Percentiles rank a stretch among this genome's conserved stretches.
Conservation (phyloP, 768 basidiomycete species). For the Naganishia kalamii region DNA sequence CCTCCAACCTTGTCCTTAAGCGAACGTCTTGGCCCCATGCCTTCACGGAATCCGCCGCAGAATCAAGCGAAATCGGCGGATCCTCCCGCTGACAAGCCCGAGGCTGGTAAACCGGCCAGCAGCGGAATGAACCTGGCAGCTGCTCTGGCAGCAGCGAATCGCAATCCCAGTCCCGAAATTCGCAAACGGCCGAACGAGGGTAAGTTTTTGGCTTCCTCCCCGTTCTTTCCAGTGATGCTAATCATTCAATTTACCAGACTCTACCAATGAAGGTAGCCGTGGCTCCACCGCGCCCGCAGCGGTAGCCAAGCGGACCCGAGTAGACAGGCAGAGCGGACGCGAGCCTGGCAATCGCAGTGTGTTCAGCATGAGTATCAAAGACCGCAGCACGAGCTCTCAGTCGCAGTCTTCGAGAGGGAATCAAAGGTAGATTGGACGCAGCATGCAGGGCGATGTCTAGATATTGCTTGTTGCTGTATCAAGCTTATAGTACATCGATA, state of each 20-base stretch:
- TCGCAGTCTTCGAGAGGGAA: not conserved
- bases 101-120: not conserved
- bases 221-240: not conserved
- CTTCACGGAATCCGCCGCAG: not conserved
- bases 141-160: not conserved
- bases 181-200: conserved; percentile 21
- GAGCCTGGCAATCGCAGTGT: conserved; percentile 11
- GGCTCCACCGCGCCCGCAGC: not conserved
- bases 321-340: conserved; percentile 15
- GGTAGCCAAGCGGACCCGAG: conserved; percentile 11
- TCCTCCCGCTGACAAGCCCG: no score
- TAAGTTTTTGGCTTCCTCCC: not conserved
- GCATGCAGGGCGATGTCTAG: no score
- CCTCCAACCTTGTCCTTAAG: not conserved
- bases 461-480: no score
- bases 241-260: not conserved
- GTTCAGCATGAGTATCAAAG: conserved; percentile 2
- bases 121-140: not conserved
- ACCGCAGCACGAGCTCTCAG: not conserved
- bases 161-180: not conserved
- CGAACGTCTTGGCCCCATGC: not conserved
- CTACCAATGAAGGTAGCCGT: not conserved
- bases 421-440: not conserved
- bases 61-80: not conserved
- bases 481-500: no score